phyloP scores from a whole-genome alignment of 1,139 yeast species.

The Blastobotrys petasosporus region DNA sequence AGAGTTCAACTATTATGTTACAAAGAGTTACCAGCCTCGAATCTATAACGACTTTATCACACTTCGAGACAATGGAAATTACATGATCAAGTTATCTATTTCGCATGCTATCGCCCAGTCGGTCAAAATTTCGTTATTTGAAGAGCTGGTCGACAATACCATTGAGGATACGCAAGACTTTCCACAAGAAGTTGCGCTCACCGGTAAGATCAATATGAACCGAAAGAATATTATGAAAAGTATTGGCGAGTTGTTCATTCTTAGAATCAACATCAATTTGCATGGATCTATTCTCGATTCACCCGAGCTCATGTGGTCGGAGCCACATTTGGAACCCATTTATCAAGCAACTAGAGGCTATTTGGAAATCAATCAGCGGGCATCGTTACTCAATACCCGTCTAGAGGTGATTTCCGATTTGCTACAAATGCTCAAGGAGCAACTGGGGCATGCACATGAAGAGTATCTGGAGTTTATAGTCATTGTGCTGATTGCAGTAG shows the following conservation, averaged over 20 bases:
- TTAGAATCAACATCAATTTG: conserved; percentile 73
- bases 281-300: conserved; percentile 95
- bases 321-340: conserved; percentile 93
- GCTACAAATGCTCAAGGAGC: conserved; percentile 93
- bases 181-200: conserved; percentile 89
- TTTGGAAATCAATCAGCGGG: conserved; percentile 88
- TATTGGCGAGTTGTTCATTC: conserved; percentile 88
- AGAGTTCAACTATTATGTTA: conserved; percentile 89
- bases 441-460: conserved; percentile 78
- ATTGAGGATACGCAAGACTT: conserved; percentile 95
- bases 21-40: conserved; percentile 89
- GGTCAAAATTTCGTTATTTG: conserved; percentile 88
- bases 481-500: conserved; percentile 86
- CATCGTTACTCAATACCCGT: conserved; percentile 79
- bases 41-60: conserved; percentile 94
- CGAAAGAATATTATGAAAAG: conserved; percentile 94
- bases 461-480: conserved; percentile 91
- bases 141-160: conserved; percentile 90
- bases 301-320: conserved; percentile 98
- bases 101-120: conserved; percentile 91
- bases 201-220: conserved; percentile 92
- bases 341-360: conserved; percentile 96
- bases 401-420: conserved; percentile 89
- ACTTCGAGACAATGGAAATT: conserved; percentile 80
- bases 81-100: conserved; percentile 81